Conservation (phyloP, 352 stramenopile genomes). For the Phytophthora foliorum region DNA sequence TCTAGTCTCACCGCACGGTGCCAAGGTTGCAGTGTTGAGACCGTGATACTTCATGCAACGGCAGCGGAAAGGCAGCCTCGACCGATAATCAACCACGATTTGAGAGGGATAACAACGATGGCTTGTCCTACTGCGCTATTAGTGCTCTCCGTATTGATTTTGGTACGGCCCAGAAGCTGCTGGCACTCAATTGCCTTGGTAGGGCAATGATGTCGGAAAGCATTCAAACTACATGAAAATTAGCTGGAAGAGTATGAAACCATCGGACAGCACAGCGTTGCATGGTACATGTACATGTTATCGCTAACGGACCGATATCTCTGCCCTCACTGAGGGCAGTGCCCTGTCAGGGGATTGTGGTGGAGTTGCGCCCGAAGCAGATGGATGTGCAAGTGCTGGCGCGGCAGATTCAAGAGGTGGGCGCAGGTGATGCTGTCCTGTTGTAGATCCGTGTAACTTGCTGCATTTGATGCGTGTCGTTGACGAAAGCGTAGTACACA, state of each 20-base stretch:
- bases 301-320: background rate
- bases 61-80: background rate
- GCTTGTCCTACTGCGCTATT: background rate
- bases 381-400: background rate
- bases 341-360: background rate
- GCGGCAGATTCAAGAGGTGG: background rate
- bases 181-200: background rate
- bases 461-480: background rate
- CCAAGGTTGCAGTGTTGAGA: constrained; percentile 4
- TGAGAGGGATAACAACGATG: constrained; percentile 1
- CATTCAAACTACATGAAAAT: background rate
- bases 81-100: background rate
- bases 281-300: too few relatives aligned
- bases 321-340: too few relatives aligned
- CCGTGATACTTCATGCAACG: background rate
- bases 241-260: background rate
- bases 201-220: background rate
- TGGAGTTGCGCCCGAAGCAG: background rate
- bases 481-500: background rate
- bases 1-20: background rate
- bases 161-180: background rate
- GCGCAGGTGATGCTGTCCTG: background rate
- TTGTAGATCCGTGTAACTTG: background rate
- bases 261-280: background rate
- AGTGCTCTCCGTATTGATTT: constrained; percentile 1